Evolutionary conservation across 108 stramenopile species (phyloP).

Genomic region (Nannochloropsis salina): DNA sequence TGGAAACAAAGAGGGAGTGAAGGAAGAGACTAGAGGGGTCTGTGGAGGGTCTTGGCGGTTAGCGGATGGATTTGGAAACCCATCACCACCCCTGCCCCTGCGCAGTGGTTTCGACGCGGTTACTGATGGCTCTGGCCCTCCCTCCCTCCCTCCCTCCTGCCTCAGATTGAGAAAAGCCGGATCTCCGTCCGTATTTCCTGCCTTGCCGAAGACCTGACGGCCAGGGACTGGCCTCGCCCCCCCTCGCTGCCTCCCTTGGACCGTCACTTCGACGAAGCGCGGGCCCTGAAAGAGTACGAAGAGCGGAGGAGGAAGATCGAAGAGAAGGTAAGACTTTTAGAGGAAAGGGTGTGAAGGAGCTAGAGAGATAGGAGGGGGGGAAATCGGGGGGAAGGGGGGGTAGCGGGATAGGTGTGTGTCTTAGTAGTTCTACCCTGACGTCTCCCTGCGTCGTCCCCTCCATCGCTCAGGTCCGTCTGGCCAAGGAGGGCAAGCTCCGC

Average conservation of each 20-base stretch:
- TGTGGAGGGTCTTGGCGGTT: no score
- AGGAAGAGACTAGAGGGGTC: no score
- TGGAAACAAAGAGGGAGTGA: neutral
- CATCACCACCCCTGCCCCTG: no score
- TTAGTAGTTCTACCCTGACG: no score
- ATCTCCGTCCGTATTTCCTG: neutral
- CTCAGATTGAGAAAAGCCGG: neutral
- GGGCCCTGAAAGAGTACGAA: constrained; percentile 29
- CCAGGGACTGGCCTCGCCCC: constrained; percentile 34
- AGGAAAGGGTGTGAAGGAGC: neutral
- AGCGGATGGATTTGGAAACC: no score
- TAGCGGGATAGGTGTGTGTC: neutral
- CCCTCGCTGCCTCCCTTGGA: constrained; percentile 30
- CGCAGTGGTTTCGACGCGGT: no score
- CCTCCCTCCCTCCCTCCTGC: neutral
- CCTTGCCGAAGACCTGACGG: neutral
- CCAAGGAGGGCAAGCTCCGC: neutral
- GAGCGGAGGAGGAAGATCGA: constrained; percentile 28
- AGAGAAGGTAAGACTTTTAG: constrained; percentile 20
- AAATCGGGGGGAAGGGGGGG: neutral
- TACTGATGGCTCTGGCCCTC: neutral
- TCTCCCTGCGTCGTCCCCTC: no score
- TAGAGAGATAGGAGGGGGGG: neutral
- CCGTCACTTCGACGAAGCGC: constrained; percentile 23
- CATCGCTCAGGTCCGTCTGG: neutral